Evolutionary conservation across 306 rosid species (phyloP).

Genomic region (cucumber (Cucumis sativus)): Cucumber_9930_V3 NC_026657.2:4463501-4464000

Average conservation of each 20-base stretch:
- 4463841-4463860: not conserved
- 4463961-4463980: too few relatives aligned
- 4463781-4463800: not conserved
- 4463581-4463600: not conserved
- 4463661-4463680: conserved; percentile 28
- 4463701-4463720: conserved; percentile 18
- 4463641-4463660: conserved; percentile 18
- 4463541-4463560: too few relatives aligned
- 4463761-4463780: not conserved
- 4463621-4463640: conserved; percentile 8
- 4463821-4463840: not conserved
- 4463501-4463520: too few relatives aligned
- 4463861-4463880: not conserved
- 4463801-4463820: not conserved
- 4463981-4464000: too few relatives aligned
- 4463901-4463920: not conserved
- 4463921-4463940: not conserved
- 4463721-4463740: conserved; percentile 11
- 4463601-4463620: not conserved
- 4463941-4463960: too few relatives aligned
- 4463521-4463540: too few relatives aligned
- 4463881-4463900: not conserved
- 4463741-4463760: not conserved
- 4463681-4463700: conserved; percentile 17
- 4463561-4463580: too few relatives aligned